These are phyloP conservation scores for Raddia distichophylla DNA, from an alignment of 176 grass and related monocot species.

Conservation along the genomic window DNA sequence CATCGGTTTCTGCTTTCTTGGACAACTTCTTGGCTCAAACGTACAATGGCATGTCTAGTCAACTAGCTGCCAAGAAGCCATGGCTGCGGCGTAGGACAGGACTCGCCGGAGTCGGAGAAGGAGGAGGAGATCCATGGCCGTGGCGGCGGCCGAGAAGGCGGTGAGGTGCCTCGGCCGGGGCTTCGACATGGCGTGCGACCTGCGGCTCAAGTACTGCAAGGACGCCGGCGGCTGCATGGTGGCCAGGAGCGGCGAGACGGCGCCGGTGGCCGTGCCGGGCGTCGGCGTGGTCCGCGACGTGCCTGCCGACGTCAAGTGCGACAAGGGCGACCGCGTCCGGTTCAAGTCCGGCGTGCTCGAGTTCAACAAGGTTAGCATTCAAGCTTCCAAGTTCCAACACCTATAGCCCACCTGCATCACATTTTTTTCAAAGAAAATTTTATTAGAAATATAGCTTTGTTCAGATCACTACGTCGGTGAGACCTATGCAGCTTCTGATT, in stretches of 20 bases:
- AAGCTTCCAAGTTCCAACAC: no score
- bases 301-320: slow-evolving; percentile 74
- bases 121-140: slow-evolving; percentile 24
- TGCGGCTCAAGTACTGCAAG: slow-evolving; percentile 82
- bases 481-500: not conserved
- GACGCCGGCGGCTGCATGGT: slow-evolving; percentile 56
- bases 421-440: no score
- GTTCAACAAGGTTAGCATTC: slow-evolving; percentile 67
- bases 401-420: not conserved
- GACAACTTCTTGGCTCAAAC: slow-evolving; percentile 31
- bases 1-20: slow-evolving; percentile 16
- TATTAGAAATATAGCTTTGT: no score
- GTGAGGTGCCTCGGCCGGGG: slow-evolving; percentile 76
- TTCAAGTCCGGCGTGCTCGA: slow-evolving; percentile 78
- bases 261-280: slow-evolving; percentile 64
- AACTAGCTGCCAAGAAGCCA: slow-evolving; percentile 31
- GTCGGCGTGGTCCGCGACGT: slow-evolving; percentile 61
- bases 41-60: slow-evolving; percentile 34
- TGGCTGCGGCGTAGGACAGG: slow-evolving; percentile 28
- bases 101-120: no score
- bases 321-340: slow-evolving; percentile 86
- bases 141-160: slow-evolving; percentile 60
- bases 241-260: slow-evolving; percentile 52
- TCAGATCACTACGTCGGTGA: no score
- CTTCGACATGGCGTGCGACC: slow-evolving; percentile 83